Evolutionary conservation across 139 green algal species (phyloP).

Genomic region (Zygnema circumcarinatum): DNA sequence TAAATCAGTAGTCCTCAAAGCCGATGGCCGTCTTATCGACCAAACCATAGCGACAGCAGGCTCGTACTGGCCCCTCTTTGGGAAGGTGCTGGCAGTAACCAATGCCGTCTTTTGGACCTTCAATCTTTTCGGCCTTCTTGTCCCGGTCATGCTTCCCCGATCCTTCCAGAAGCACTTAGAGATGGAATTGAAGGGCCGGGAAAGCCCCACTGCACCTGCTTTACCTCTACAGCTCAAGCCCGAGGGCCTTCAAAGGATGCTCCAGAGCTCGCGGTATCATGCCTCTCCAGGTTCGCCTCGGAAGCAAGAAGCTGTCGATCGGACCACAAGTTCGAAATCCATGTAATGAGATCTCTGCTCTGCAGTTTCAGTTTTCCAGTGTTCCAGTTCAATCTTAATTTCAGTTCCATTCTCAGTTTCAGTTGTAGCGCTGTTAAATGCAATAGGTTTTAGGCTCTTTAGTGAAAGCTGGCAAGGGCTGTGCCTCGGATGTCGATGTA

Average conservation of each 20-base stretch:
- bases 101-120: slow-evolving; percentile 54
- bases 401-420: no score
- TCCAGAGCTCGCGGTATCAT: background rate
- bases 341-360: background rate
- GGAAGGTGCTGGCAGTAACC: slow-evolving; percentile 19
- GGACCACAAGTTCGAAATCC: background rate
- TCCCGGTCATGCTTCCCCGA: slow-evolving; percentile 45
- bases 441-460: background rate
- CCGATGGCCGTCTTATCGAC: no score
- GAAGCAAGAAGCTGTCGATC: background rate
- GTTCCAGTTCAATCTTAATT: no score
- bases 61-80: slow-evolving; percentile 49
- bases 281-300: background rate
- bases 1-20: background rate
- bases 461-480: background rate
- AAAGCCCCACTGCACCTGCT: background rate
- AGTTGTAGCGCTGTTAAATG: background rate
- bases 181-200: background rate
- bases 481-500: no score
- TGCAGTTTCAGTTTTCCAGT: background rate
- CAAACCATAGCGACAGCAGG: background rate
- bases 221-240: background rate
- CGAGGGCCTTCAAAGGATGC: background rate
- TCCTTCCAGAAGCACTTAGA: slow-evolving; percentile 51
- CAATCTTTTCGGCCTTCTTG: slow-evolving; percentile 51